phyloP scores from a whole-genome alignment of 768 basidiomycete species.

The Exsudoporus frostii region DNA sequence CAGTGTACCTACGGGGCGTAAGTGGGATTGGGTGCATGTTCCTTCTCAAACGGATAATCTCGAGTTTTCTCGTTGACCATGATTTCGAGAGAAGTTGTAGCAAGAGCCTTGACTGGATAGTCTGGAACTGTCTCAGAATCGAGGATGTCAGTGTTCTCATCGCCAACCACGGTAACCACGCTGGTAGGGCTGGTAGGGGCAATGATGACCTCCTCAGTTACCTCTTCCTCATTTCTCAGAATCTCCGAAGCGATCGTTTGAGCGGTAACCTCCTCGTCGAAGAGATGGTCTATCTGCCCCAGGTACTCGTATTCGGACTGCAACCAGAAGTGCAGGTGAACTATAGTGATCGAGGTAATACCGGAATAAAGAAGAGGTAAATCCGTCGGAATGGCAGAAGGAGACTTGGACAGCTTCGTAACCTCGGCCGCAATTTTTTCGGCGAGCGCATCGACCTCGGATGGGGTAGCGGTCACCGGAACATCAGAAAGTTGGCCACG shows the following conservation, averaged over 20 bases:
- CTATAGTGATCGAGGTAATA: conserved; percentile 30
- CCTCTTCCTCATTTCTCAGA: conserved; percentile 18
- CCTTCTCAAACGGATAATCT: conserved; percentile 3
- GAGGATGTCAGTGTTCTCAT: conserved; percentile 11
- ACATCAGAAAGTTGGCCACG: conserved; percentile 5
- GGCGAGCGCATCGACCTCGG: conserved; percentile 26
- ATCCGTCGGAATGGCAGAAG: conserved; percentile 26
- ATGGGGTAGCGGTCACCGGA: conserved; percentile 9
- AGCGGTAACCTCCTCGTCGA: conserved; percentile 30
- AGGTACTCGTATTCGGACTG: conserved; percentile 32
- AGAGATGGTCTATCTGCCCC: conserved; percentile 27
- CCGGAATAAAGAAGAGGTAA: conserved; percentile 32
- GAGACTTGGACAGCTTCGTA: conserved; percentile 26
- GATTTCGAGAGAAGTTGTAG: neutral
- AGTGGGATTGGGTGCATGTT: neutral
- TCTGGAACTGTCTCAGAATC: conserved; percentile 1
- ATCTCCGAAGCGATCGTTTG: conserved; percentile 30
- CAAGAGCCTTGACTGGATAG: conserved; percentile 2
- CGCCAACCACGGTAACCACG: conserved; percentile 19
- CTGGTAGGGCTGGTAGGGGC: conserved; percentile 7
- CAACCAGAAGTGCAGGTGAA: conserved; percentile 32
- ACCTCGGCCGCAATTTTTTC: conserved; percentile 34
- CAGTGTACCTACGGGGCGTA: conserved; percentile 12
- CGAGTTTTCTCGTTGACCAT: neutral
- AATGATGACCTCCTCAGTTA: conserved; percentile 7